Percentiles rank a stretch among this genome's conserved stretches.
phyloP scores from a whole-genome alignment of 306 rosid species.

The Canavalia gladiata region DNA sequence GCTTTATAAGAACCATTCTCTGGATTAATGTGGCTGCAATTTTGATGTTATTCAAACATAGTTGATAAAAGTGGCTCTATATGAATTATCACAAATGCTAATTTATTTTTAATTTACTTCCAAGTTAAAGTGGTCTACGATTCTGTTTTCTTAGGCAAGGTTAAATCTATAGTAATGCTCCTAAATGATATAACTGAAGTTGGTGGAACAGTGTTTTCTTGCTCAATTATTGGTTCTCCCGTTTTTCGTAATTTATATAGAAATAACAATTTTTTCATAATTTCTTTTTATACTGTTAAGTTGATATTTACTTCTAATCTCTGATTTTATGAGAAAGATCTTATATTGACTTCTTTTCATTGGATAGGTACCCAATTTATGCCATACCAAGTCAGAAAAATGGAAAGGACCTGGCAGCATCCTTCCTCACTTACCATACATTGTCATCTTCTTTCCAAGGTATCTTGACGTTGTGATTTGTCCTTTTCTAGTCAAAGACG shows the following conservation, averaged over 20 bases:
- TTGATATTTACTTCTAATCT: conserved; percentile 10
- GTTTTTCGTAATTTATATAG: not conserved
- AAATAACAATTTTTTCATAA: not conserved
- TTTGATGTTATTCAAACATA: not conserved
- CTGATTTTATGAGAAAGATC: conserved; percentile 1
- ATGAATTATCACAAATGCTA: not conserved
- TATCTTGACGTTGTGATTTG: conserved; percentile 29
- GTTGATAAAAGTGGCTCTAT: not conserved
- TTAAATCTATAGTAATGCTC: not conserved
- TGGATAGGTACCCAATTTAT: conserved; percentile 85
- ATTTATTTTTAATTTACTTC: not conserved
- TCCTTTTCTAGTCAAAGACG: not conserved
- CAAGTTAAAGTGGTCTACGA: not conserved
- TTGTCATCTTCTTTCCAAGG: conserved; percentile 86
- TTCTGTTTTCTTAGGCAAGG: not conserved
- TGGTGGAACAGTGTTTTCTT: conserved; percentile 5
- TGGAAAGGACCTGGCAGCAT: conserved; percentile 62
- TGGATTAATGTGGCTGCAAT: not conserved
- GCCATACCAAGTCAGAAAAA: conserved; percentile 60
- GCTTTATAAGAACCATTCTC: not conserved
- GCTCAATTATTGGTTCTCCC: conserved; percentile 13
- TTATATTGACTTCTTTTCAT: conserved; percentile 20
- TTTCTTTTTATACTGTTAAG: not conserved
- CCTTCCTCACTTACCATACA: conserved; percentile 85
- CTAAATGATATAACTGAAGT: not conserved